Base-by-base conservation (phyloP, 208 protist genomes). In the Crithidia bombi region DNA sequence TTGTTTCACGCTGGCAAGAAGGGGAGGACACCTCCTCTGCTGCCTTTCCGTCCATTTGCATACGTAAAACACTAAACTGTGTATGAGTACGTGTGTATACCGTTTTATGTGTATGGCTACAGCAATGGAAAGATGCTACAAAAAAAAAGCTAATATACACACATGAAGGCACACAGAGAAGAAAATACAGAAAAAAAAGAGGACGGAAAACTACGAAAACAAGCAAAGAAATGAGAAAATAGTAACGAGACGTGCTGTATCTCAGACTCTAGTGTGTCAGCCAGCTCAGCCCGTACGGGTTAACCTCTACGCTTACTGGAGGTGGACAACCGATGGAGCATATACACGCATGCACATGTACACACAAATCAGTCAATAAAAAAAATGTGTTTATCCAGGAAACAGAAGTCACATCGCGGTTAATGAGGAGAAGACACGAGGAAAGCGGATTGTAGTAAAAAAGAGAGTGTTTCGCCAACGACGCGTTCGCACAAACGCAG, bases 61-160 rank as follows among this genome's bases (percentile, higher is more conserved):
- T 55, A n/a, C 15, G 50, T 55, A 5, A 7, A 30, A 12, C 30
- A 12, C 21, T 23, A 51, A 5, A 35, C 21, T 25, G 21, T 38
- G 12, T 19, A 55, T 43, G 54, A 41, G 63, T 52, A 70, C 43
- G 61, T 41, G 50, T 59, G 61, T 51, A 70, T 59, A 61, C 50
- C 25, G 9, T 49, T 59, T 52, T 61, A 59, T 36, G 61, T 50
- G 30, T 35, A 57, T 25, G 15, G 28, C 23, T 21, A 32, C 15
- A 59, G n/a, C n/a, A 50, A 50, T 25, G 19, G 23, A n/a, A 50
- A n/a, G 6, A 50, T 10, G 44, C 19, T 23, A 50, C 19, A 7
- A 28, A 54, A 15, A 54, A 33, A 26, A 33, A 32, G 11, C 1
- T 32, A 5, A 50, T 43, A 43, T 43, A 14, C 38, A 43, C 38